A percentile compares a stretch with the other conserved stretches of the same genome.
These are phyloP conservation scores for Anacardium occidentale DNA, from an alignment of 345 rosid species.

Conservation along the genomic window DNA sequence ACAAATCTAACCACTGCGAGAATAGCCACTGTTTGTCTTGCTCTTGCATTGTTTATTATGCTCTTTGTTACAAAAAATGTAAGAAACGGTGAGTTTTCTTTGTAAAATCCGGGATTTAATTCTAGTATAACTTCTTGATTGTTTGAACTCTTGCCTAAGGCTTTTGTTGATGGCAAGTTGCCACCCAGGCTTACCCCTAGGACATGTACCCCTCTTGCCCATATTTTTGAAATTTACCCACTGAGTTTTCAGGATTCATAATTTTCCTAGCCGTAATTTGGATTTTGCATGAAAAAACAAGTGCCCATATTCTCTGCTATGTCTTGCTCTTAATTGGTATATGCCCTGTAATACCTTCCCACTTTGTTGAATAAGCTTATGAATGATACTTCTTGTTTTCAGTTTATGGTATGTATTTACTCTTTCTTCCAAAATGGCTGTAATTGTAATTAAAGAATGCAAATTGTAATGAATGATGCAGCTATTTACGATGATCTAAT, in stretches of 20 bases:
- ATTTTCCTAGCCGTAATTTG: slow-evolving; percentile 75
- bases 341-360: background rate
- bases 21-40: slow-evolving; percentile 90
- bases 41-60: slow-evolving; percentile 73
- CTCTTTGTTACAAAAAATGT: slow-evolving; percentile 89
- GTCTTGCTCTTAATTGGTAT: slow-evolving; percentile 94
- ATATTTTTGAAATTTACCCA: too few relatives aligned
- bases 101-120: too few relatives aligned
- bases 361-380: slow-evolving; percentile 9
- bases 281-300: slow-evolving; percentile 85
- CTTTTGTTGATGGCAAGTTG: too few relatives aligned
- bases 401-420: slow-evolving; percentile 63
- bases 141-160: too few relatives aligned
- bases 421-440: slow-evolving; percentile 11
- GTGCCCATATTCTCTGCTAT: slow-evolving; percentile 74
- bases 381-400: slow-evolving; percentile 55
- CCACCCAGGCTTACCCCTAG: too few relatives aligned
- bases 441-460: background rate
- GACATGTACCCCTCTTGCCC: too few relatives aligned
- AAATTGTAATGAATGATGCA: slow-evolving; percentile 25
- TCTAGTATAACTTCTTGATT: too few relatives aligned
- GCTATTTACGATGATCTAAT: slow-evolving; percentile 94
- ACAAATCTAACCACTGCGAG: slow-evolving; percentile 83
- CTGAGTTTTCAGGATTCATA: slow-evolving; percentile 67
- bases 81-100: too few relatives aligned